Conservation (phyloP, 2,329 filamentous ascomycete species). For the Alternaria viburni region DNA sequence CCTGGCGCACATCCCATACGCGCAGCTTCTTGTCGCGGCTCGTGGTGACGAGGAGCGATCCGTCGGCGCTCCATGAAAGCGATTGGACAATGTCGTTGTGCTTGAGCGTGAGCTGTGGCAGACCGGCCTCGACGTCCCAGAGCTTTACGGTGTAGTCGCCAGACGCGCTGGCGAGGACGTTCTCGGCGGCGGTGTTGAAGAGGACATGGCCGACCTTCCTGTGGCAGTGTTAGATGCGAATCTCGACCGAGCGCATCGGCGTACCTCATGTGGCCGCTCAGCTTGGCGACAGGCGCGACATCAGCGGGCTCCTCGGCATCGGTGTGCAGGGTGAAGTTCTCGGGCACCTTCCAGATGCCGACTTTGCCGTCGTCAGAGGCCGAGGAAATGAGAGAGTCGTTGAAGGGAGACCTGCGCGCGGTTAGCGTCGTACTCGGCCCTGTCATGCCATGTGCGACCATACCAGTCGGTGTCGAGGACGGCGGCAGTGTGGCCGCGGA, state of each 20-base stretch:
- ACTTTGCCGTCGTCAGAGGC: constrained; percentile 97
- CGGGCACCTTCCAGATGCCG: constrained; percentile 93
- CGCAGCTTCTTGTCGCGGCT: constrained; percentile 98
- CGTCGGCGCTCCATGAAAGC: constrained; percentile 92
- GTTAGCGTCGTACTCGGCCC: constrained; percentile 19
- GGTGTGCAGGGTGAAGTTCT: constrained; percentile 82
- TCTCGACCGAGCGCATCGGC: constrained; percentile 21
- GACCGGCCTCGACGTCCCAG: constrained; percentile 87
- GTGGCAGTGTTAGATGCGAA: constrained; percentile 25
- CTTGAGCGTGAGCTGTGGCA: constrained; percentile 76
- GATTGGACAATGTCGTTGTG: constrained; percentile 94
- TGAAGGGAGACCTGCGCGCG: constrained; percentile 82
- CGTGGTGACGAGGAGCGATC: constrained; percentile 85
- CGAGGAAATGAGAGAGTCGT: constrained; percentile 90
- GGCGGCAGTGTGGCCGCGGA: constrained; percentile 92
- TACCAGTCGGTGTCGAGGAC: constrained; percentile 98
- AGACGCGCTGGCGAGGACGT: constrained; percentile 91
- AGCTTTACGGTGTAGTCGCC: constrained; percentile 95
- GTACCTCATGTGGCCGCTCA: constrained; percentile 86
- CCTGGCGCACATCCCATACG: constrained; percentile 95
- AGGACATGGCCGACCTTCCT: constrained; percentile 98
- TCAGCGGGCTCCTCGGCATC: constrained; percentile 84
- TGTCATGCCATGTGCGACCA: constrained; percentile 4
- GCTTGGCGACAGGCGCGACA: constrained; percentile 78
- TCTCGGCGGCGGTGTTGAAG: constrained; percentile 96